Base-by-base conservation (phyloP, 768 basidiomycete species). In the Mycena polygramma region DNA sequence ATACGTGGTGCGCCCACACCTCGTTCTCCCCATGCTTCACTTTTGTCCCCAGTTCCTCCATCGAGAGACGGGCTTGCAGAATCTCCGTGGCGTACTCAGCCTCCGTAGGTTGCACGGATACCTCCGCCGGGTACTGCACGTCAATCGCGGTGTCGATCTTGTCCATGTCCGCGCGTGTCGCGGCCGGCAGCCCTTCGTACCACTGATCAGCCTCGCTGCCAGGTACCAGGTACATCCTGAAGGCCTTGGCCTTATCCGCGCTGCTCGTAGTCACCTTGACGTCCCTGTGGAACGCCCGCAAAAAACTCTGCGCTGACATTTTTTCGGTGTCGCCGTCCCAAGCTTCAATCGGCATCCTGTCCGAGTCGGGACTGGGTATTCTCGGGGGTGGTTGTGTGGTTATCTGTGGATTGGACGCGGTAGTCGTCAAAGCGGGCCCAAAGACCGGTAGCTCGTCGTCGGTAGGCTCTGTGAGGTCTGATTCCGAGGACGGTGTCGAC, bases 301-400 rank as follows among this genome's bases (percentile, higher is more conserved):
- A 30, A 45, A 58, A 58, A 26, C 30, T 36, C 17, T 60, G 58
- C 58, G 26, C 58, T 4, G 58, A 48, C 58, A 60, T 26, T 30
- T 60, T 60, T 17, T 60, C 58, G 17, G 58, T 60, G 45, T 60
- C 45, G 6, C 58, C 58, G 45, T 60, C 58, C 58, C 58, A 60
- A 6, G 45, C 45, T 14, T 60, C 58, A 1, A 60, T 60, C 2
- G 45, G 24, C 58, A 60, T 60, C 43, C 14, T 36, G n/a, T 60
- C 58, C 8, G 43, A 48, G 19, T 60, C 43, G 26, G 43, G 26
- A 45, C 2, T 24, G 30, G 17, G 43, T 35, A 14, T 2, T 45
- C 20, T 41, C 30, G 26, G 45, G 11, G 20, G 36, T 55, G 10
- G 57, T 22, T 24, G 54, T 43, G 57, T 2, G 26, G 22, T 37